Conservation (phyloP, 2,329 filamentous ascomycete genomes). For the Fusarium brachygibbosum region DNA sequence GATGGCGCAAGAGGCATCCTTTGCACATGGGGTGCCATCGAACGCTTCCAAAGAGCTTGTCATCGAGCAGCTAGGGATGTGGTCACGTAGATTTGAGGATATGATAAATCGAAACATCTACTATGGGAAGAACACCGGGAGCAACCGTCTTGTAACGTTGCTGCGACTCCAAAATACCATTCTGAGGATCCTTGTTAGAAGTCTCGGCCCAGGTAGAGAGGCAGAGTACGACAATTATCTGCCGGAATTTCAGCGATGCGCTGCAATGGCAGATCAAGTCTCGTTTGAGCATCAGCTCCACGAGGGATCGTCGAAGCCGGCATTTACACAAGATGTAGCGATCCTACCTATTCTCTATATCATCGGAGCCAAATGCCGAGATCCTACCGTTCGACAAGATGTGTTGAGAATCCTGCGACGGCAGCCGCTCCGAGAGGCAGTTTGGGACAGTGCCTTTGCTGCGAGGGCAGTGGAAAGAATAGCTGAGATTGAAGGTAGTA, state of each 20-base stretch:
- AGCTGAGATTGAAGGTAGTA: neutral
- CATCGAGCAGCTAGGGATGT: neutral
- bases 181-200: neutral
- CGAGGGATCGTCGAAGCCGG: neutral
- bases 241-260: neutral
- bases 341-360: neutral
- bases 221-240: neutral
- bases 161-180: neutral
- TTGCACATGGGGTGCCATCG: neutral
- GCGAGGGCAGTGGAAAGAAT: neutral
- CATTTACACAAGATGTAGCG: conserved; percentile 1
- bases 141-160: neutral
- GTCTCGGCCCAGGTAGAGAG: neutral
- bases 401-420: neutral
- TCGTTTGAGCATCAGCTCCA: neutral
- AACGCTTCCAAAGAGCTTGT: neutral
- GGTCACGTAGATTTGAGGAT: neutral
- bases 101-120: neutral
- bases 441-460: neutral
- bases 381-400: neutral
- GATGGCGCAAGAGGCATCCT: neutral
- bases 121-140: neutral
- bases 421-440: neutral
- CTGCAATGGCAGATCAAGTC: neutral
- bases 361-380: neutral